Base-by-base conservation (phyloP, 306 rosid species). In the Cicer judaicum region DNA sequence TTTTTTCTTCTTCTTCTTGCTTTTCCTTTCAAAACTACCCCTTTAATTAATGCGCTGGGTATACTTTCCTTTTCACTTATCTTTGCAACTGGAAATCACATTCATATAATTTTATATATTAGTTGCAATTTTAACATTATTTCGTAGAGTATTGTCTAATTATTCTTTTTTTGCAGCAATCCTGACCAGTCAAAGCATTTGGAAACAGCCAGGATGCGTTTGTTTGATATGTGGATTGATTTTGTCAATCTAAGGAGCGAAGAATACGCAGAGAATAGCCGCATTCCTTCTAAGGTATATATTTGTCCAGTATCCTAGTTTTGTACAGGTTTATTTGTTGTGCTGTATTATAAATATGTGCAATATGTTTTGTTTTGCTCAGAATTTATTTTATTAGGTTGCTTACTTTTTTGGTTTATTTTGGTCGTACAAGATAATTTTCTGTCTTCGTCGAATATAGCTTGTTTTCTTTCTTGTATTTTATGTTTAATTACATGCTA, bases 101-200 rank as follows among this genome's bases (percentile, higher is more conserved):
- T 7, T 39, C 49, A 41, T 43, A 75, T 44, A 24, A 9, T 66
- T 79, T 49, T 56, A 70, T 63, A 21, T 49, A 14, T 55, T 65
- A 38, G 8, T 41, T 21, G 39, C 43, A 43, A 5, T 59, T 49
- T 78, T 39, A 11, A 11, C 13, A 60, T 60, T 15, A 63, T 78
- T 29, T 43, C 10, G 12, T 9, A 2, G 4, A 52, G 36, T n/a
- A 38, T 59, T 65, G 65, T 66, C 44, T 65, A 9, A 19, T 14
- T 44, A 7, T 42, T 70, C 16, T 42, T 63, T 63, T 63, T 71
- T 84, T 86, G 75, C 90, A 94, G 98, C 73, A 94, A 94, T 64
- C 98, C 98, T 8, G 98, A 91, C n/a, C 97, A 91, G 78, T 94
- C 97, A 46, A 94, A 91, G 83, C 97, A 94, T 87, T 88, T 91